Conservation (phyloP, 169 alveolate species). For the Eimeria acervulina region DNA sequence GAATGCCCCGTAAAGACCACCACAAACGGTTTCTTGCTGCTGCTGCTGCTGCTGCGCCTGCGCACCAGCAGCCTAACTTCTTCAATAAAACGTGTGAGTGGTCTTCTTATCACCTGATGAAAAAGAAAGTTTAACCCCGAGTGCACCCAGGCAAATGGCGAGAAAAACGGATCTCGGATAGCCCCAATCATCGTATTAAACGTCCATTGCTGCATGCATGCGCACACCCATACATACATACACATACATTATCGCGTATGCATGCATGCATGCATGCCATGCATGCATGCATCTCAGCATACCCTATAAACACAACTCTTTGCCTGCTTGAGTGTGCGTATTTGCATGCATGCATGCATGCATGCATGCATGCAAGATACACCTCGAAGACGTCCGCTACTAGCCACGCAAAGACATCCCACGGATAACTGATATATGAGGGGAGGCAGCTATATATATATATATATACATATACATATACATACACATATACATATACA, state of each 20-base stretch:
- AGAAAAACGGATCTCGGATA: conserved; percentile 42
- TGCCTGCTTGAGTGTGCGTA: neutral
- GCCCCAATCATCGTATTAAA: conserved; percentile 61
- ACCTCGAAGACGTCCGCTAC: too few species aligned
- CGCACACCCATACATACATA: neutral
- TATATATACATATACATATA: too few species aligned
- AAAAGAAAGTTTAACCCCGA: conserved; percentile 51
- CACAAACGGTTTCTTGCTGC: conserved; percentile 38
- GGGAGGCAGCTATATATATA: too few species aligned
- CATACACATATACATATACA: too few species aligned
- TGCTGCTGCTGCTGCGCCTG: conserved; percentile 12
- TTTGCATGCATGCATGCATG: neutral
- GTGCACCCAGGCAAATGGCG: conserved; percentile 56
- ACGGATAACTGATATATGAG: too few species aligned
- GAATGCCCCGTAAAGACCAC: conserved; percentile 82
- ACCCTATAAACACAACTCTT: neutral
- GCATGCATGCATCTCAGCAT: neutral
- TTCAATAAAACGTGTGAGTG: conserved; percentile 73
- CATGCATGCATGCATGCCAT: conserved; percentile 39
- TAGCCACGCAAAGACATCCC: neutral
- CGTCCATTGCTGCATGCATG: conserved; percentile 72
- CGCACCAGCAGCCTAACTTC: neutral
- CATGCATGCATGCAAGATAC: neutral
- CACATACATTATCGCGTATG: neutral
- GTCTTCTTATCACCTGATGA: conserved; percentile 59